Conservation (phyloP, 202 grass and related monocot species). For the Musa balbisiana region DNA sequence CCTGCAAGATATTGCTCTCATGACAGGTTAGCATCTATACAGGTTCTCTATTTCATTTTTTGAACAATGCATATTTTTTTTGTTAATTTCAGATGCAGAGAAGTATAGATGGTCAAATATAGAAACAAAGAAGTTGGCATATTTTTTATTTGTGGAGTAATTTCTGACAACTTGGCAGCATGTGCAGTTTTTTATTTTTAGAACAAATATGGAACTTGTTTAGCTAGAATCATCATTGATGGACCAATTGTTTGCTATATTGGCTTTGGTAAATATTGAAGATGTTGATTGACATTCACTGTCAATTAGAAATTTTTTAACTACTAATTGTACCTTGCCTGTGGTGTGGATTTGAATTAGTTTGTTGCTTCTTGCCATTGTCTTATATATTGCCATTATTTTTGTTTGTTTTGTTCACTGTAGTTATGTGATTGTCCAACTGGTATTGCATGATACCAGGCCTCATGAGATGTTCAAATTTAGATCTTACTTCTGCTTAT, state of each 20-base stretch:
- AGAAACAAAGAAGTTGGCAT: no score
- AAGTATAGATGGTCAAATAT: background rate
- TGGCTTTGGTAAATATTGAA: background rate
- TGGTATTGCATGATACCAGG: background rate
- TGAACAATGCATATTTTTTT: background rate
- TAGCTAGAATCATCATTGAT: no score
- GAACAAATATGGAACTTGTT: no score
- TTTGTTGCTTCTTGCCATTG: background rate
- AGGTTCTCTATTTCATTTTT: background rate
- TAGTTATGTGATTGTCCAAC: background rate
- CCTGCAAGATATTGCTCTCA: conserved; percentile 92
- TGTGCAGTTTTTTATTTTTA: no score
- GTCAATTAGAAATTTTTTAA: background rate
- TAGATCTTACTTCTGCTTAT: background rate
- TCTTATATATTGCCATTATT: background rate
- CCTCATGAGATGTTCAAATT: background rate
- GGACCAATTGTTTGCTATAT: background rate
- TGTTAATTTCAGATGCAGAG: background rate
- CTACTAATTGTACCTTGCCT: background rate
- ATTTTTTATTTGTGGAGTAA: no score
- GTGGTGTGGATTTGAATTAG: background rate
- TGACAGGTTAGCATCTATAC: conserved; percentile 61
- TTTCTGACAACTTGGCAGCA: no score
- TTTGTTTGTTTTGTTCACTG: background rate
- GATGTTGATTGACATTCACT: background rate